Conservation (phyloP, 2,329 filamentous ascomycete species). For the Fusarium sp. region DNA sequence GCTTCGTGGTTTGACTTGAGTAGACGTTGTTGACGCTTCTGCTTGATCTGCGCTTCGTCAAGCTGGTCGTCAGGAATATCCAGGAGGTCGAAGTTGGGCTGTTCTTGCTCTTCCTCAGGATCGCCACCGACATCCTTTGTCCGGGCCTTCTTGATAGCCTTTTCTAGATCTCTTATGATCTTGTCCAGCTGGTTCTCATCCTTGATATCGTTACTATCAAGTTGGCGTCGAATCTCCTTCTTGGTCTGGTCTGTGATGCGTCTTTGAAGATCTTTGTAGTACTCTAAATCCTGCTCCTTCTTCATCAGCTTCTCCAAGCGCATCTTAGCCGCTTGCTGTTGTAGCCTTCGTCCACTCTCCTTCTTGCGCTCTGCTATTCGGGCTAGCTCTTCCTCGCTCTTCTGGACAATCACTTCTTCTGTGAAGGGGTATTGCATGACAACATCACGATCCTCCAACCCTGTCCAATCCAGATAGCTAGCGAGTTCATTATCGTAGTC, state of each 20-base stretch:
- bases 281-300: constrained; percentile 96
- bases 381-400: constrained; percentile 94
- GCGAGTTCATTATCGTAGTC: constrained; percentile 86
- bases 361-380: constrained; percentile 93
- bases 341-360: constrained; percentile 90
- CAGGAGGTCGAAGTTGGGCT: constrained; percentile 88
- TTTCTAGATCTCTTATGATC: constrained; percentile 89
- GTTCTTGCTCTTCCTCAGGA: constrained; percentile 84
- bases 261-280: constrained; percentile 87
- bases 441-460: constrained; percentile 88
- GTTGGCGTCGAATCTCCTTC: constrained; percentile 87
- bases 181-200: constrained; percentile 90
- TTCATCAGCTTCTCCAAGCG: constrained; percentile 93
- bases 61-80: constrained; percentile 93
- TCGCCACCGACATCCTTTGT: constrained; percentile 93
- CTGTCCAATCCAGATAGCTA: constrained; percentile 89
- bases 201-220: constrained; percentile 93
- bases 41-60: constrained; percentile 90
- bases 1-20: constrained; percentile 97
- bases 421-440: constrained; percentile 95
- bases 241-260: constrained; percentile 84
- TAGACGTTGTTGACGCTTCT: constrained; percentile 92
- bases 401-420: constrained; percentile 90
- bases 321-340: constrained; percentile 98
- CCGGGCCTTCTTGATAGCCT: constrained; percentile 87